phyloP scores from a whole-genome alignment of 192 early-diverging fungal genomes.

The Rhizophagus clarus region DNA sequence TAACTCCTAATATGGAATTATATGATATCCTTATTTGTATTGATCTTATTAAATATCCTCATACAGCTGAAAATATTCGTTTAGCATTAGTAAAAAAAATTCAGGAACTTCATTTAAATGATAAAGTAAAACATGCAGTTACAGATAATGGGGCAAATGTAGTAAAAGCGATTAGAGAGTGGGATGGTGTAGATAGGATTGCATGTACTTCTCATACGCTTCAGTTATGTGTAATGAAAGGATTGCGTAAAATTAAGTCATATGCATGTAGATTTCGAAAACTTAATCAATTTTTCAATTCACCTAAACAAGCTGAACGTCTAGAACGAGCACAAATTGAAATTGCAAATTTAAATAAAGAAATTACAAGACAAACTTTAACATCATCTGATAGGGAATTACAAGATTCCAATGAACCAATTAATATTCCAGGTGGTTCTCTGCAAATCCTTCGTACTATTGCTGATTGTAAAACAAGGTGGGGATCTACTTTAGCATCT shows the following conservation, averaged over 20 bases:
- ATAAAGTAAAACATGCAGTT: slow-evolving; percentile 6
- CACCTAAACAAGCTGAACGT: not conserved
- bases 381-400: no score
- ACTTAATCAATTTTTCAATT: not conserved
- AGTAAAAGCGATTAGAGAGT: not conserved
- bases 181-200: not conserved
- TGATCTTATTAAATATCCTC: not conserved
- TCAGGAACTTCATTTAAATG: not conserved
- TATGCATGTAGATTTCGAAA: not conserved
- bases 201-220: not conserved
- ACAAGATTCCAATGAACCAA: no score
- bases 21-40: not conserved
- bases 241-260: not conserved
- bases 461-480: no score
- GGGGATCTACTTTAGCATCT: no score
- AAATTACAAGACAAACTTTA: not conserved
- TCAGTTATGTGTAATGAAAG: not conserved
- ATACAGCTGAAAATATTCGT: not conserved
- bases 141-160: slow-evolving; percentile 9
- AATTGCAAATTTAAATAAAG: not conserved
- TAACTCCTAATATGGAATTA: not conserved
- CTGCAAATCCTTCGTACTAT: no score
- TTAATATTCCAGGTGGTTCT: no score
- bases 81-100: not conserved
- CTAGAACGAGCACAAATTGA: not conserved